A percentile compares a stretch with the other conserved stretches of the same genome.
phyloP scores from a whole-genome alignment of 805 yeast genomes.

The Hanseniaspora guilliermondii region DNA sequence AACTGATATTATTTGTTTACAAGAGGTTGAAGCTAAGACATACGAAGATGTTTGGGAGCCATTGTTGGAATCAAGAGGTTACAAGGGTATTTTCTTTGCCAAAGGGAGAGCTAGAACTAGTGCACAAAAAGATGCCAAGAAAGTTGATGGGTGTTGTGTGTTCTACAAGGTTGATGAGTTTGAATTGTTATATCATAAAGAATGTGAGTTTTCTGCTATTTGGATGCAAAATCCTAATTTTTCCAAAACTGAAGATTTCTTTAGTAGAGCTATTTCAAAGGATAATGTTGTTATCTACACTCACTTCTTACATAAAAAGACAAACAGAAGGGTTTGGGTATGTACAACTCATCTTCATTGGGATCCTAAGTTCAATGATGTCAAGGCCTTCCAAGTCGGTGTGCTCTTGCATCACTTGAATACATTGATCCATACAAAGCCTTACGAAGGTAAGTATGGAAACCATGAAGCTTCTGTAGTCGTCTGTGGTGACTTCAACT shows the following conservation, averaged over 20 bases:
- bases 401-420: constrained; percentile 81
- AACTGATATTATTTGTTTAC: constrained; percentile 78
- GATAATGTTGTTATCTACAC: constrained; percentile 81
- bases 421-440: constrained; percentile 37
- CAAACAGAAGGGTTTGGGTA: constrained; percentile 60
- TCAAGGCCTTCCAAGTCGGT: constrained; percentile 90
- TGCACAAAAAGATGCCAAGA: constrained; percentile 65
- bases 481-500: constrained; percentile 93
- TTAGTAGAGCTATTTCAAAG: constrained; percentile 90
- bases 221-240: constrained; percentile 75
- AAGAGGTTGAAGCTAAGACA: constrained; percentile 84
- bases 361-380: constrained; percentile 96
- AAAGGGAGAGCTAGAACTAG: constrained; percentile 89
- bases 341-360: constrained; percentile 94
- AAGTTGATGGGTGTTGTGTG: constrained; percentile 97
- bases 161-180: constrained; percentile 65
- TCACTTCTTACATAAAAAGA: constrained; percentile 56
- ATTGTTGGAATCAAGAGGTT: constrained; percentile 56
- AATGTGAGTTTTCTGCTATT: constrained; percentile 70
- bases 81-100: constrained; percentile 68
- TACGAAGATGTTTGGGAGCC: constrained; percentile 82
- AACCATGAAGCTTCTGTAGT: constrained; percentile 39
- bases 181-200: constrained; percentile 53
- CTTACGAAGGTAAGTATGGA: background rate
- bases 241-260: constrained; percentile 85